These are phyloP conservation scores for Coemansia umbellata DNA, from an alignment of 192 early-diverging fungal species.

Conservation along the genomic window DNA sequence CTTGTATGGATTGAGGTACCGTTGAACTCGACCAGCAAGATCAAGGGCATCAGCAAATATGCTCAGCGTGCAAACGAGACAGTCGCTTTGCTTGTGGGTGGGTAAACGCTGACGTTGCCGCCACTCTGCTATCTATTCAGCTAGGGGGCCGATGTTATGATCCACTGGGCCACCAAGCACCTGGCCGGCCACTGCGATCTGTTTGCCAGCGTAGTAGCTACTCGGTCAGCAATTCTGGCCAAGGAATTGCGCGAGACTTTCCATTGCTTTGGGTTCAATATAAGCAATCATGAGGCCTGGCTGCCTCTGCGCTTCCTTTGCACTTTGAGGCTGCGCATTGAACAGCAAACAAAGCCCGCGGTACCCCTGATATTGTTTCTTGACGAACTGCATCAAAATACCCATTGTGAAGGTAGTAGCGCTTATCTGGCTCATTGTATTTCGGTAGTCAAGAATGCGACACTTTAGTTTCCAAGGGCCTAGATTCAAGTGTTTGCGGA, in stretches of 20 bases:
- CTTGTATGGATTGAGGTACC: constrained; percentile 62
- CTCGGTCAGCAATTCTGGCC: constrained; percentile 35
- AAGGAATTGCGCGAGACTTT: constrained; percentile 49
- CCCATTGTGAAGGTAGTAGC: constrained; percentile 23
- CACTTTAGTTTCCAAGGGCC: constrained; percentile 8
- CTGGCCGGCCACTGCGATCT: constrained; percentile 69
- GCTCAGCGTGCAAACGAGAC: constrained; percentile 44
- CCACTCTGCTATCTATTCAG: constrained; percentile 59
- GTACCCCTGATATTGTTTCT: constrained; percentile 54
- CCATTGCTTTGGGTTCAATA: constrained; percentile 46
- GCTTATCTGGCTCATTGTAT: constrained; percentile 16
- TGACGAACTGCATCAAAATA: constrained; percentile 24
- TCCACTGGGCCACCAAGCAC: constrained; percentile 72
- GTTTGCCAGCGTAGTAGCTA: constrained; percentile 61
- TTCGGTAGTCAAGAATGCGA: constrained; percentile 37
- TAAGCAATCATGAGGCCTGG: constrained; percentile 65
- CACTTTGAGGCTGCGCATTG: constrained; percentile 59
- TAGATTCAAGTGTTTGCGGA: background rate
- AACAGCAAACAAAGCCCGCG: constrained; percentile 57
- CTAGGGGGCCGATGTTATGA: constrained; percentile 61
- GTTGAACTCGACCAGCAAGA: constrained; percentile 59
- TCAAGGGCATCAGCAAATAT: constrained; percentile 35
- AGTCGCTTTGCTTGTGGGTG: constrained; percentile 56
- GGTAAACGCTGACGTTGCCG: constrained; percentile 69
- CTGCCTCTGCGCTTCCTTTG: constrained; percentile 59